phyloP scores from a whole-genome alignment of 2,329 filamentous ascomycete species.

The Trichophaea hybrida region DNA sequence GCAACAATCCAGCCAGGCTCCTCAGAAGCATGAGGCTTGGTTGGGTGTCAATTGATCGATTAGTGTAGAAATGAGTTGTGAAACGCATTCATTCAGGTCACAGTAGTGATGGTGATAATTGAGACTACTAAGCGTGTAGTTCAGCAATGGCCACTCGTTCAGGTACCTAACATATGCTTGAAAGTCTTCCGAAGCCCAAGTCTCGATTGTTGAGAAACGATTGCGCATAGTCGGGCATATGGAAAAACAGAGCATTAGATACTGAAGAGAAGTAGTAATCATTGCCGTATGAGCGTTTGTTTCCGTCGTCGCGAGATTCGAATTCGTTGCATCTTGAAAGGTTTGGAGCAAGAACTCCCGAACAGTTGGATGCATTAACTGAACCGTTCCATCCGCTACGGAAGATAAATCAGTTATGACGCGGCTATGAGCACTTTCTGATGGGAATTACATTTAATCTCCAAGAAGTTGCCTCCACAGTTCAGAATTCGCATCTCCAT shows the following conservation, averaged over 20 bases:
- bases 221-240: neutral
- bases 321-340: neutral
- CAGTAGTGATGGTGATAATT: neutral
- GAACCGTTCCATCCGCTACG: neutral
- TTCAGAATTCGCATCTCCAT: neutral
- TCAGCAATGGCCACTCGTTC: neutral
- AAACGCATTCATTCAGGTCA: neutral
- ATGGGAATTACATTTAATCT: neutral
- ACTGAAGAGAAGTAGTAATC: neutral
- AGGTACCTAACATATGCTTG: neutral
- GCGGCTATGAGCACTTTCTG: neutral
- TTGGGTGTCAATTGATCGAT: neutral
- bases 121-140: neutral
- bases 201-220: neutral
- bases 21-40: neutral
- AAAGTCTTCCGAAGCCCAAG: neutral
- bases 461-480: neutral
- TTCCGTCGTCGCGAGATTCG: neutral
- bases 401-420: neutral
- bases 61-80: neutral
- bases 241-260: neutral
- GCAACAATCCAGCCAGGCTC: neutral
- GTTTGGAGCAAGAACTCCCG: neutral
- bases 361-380: conserved; percentile 4
- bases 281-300: neutral